phyloP scores from a whole-genome alignment of 495 filamentous ascomycete species.

The Penicillium desertorum region DNA sequence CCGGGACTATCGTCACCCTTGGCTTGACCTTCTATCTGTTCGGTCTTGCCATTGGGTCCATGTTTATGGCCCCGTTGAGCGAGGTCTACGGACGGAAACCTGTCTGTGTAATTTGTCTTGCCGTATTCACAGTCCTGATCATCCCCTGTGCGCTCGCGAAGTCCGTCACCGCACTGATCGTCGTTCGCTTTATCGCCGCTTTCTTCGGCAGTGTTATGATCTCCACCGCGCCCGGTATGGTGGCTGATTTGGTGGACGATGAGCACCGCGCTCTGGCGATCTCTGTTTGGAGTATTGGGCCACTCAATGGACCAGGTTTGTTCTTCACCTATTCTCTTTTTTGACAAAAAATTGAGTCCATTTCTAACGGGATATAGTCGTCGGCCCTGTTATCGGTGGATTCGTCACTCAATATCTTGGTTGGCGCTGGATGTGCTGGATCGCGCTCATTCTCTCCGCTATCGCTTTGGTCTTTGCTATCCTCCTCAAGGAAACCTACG shows the following conservation, averaged over 20 bases:
- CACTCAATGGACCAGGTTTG: constrained; percentile 67
- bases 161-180: constrained; percentile 62
- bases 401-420: constrained; percentile 71
- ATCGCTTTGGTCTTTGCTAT: constrained; percentile 52
- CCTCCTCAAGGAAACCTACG: constrained; percentile 72
- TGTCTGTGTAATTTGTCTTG: constrained; percentile 65
- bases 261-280: constrained; percentile 70
- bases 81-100: constrained; percentile 78
- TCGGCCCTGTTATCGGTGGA: constrained; percentile 67
- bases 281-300: constrained; percentile 74
- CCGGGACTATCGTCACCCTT: constrained; percentile 61
- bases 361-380: constrained; percentile 16
- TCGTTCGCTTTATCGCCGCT: constrained; percentile 73
- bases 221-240: constrained; percentile 76
- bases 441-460: constrained; percentile 67
- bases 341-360: too few species aligned
- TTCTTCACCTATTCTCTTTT: neutral
- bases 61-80: constrained; percentile 72
- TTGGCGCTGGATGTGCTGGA: constrained; percentile 84
- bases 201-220: constrained; percentile 78
- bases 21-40: constrained; percentile 73
- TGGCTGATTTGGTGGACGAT: constrained; percentile 73
- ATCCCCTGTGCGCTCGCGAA: constrained; percentile 70
- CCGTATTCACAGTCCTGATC: constrained; percentile 63
- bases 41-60: constrained; percentile 66